Evolutionary conservation across 129 eudicot species (phyloP), one percentile per base, ranked within the genome.

Genomic region (Oenanthe sinensis): DNA sequence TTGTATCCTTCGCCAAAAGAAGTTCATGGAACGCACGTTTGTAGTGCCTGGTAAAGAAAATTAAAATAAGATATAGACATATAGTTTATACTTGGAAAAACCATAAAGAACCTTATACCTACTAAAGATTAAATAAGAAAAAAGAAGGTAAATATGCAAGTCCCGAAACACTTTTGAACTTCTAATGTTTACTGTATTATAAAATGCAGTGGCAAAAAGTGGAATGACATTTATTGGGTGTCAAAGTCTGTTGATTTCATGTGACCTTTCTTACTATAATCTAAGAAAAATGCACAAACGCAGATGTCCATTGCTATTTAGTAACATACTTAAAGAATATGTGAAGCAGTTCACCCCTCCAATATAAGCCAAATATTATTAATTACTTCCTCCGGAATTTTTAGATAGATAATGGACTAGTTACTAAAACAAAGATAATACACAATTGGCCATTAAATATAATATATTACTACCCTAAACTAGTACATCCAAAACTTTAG

Each of bases 11-110:
- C 67, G 78, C 73, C 74, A 77, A 49, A 81, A 95, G 90, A 73
- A 95, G 79, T 75, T 77, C 87, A 77, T 74, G 49, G 55, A 79
- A 92, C 55, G 88, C 89, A 60, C 96, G 91, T 83, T 88, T 87
- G 77, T 91, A 95, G 84, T 83, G 85, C 90, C 98, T 94, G 68
- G 75, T 36, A 86, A 44, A 42, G 85, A 4, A 45, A 50, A 65
- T 26, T 76, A 47, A 48, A 70, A 68, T 39, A 39, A 5, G 19
- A 24, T 17, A 50, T n/a, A 60, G 68, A 5, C 13, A 24, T 17
- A 50, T n/a, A 60, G 68, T 52, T 60, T 9, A 74, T 12, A 26
- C 24, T 39, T n/a, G 10, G 22, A 3, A 24, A 43, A 58, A 65
- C 26, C 74, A 33, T 12, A 20, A 81, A 44, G 26, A 65, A 40